These are phyloP conservation scores for Globisporangium cederbergense DNA, from an alignment of 352 stramenopile species.

Conservation along the genomic window DNA sequence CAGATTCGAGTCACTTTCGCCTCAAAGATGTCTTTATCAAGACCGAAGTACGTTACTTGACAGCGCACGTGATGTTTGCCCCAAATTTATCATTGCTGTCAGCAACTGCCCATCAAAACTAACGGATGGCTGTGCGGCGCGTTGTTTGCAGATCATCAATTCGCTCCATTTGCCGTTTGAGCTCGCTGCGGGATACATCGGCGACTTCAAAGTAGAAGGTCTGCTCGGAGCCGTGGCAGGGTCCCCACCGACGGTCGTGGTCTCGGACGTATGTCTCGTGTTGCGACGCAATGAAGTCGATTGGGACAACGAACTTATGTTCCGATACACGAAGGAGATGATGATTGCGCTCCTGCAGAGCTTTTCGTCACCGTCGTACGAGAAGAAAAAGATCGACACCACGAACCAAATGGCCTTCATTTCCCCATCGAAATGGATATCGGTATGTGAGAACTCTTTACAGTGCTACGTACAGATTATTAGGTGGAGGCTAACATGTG, in stretches of 20 bases:
- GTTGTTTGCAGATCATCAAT: slow-evolving; percentile 47
- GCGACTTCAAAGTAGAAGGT: slow-evolving; percentile 62
- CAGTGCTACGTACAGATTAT: neutral
- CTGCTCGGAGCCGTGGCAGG: slow-evolving; percentile 54
- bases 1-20: slow-evolving; percentile 65
- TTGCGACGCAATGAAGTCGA: slow-evolving; percentile 49
- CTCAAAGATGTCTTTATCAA: slow-evolving; percentile 62
- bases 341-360: slow-evolving; percentile 55
- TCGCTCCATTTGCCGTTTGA: slow-evolving; percentile 62
- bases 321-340: slow-evolving; percentile 70
- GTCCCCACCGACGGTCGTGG: slow-evolving; percentile 42
- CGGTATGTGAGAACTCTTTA: slow-evolving; percentile 22
- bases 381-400: slow-evolving; percentile 23
- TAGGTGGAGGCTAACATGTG: neutral
- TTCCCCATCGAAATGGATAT: slow-evolving; percentile 63
- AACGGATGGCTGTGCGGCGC: neutral
- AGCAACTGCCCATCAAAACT: too few species aligned
- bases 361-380: slow-evolving; percentile 25
- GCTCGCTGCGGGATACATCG: slow-evolving; percentile 60
- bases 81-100: too few species aligned
- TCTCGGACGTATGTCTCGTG: slow-evolving; percentile 64
- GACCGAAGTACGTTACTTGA: slow-evolving; percentile 30
- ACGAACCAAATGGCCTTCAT: slow-evolving; percentile 24
- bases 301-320: slow-evolving; percentile 64
- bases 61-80: too few species aligned